Base-by-base conservation (phyloP, 495 filamentous ascomycete genomes). In the Penicillium samsonianum region DNA sequence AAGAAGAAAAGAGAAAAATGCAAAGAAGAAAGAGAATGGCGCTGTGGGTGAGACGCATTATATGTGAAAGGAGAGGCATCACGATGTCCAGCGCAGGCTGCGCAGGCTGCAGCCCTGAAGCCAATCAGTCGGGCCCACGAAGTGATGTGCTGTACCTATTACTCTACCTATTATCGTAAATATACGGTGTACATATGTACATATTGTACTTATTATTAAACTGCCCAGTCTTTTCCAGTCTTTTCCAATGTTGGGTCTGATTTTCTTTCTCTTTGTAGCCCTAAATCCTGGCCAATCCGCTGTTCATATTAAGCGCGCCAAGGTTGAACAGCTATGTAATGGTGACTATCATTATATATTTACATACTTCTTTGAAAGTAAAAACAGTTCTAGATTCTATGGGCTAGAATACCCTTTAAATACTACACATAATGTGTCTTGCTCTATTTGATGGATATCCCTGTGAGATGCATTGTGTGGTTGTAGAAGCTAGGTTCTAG, bases 11-110 rank as follows among this genome's bases (percentile, higher is more conserved):
- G 46, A 50, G 30, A 26, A n/a, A 30, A 50, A 58, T 42, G 33
- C 35, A 40, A 31, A 59, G 26, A 44, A 40, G 43, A 52, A 42
- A 49, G 22, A 57, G 55, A 58, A 58, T 46, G 35, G 31, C 33
- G 40, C 43, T 55, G 53, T 55, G 53, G 53, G 53, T 56, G 53
- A 56, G 53, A 56, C 53, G 53, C 53, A 38, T 49, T 56, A 42
- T 56, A 54, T 56, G 42, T 38, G 31, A 23, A 40, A 30, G 19
- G 28, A 14, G 50, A 33, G n/a, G 45, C 47, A 50, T 23, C 22
- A 25, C 22, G 35, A 37, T 38, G n/a, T n/a, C n/a, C n/a, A n/a
- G n/a, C 7, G 35, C 35, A 38, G 31, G 16, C 35, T 38, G 35
- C 16, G 23, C 23, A 48, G 45, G 26, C 53, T 56, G 53, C 51